Base-by-base conservation (phyloP, 805 yeast species). In the Cephaloascus fragrans region DNA sequence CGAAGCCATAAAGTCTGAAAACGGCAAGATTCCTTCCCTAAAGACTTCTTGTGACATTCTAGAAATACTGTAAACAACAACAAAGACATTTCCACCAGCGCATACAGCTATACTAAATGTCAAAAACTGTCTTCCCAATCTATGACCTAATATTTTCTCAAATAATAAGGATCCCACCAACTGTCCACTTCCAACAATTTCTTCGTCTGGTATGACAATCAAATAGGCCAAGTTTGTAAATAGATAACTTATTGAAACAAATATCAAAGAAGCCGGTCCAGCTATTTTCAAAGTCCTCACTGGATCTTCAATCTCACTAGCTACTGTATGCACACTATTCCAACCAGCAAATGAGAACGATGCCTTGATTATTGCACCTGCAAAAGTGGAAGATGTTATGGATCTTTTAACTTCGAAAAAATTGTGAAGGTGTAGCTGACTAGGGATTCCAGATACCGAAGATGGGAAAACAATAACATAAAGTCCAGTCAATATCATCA, bases 41-140 rank as follows among this genome's bases (percentile, higher is more conserved):
- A 79, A 77, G 3, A 73, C 72, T 52, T 78, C 84, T 50, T 79
- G 86, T 44, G 74, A 74, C 61, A 74, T 71, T 50, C 86, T 62
- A 0, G 83, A 74, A 9, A 75, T 61, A 3, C 77, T 67, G 50
- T 77, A 79, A 15, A 76, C 46, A 1, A 75, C 80, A 9, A 78
- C 83, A 52, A 77, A 69, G 3, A 78, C 72, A 47, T 79, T 79
- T 0, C 84, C 81, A 1, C 73, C 75, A 3, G 83, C 67, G 32
- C 79, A 73, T n/a, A 77, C 41, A 0, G 83, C 82, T 19, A 78
- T 71, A 0, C 81, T 64, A 28, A 74, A 50, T 0, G 83, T 72
- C 36, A 79, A 63, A 35, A 79, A 56, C 43, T 67, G 71, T 34
- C 72, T 62, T 2, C 86, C 84, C 5, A 75, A 40, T 28, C 55